Evolutionary conservation across 2,329 filamentous ascomycete species (phyloP).

Genomic region (Colletotrichum lentis): DNA sequence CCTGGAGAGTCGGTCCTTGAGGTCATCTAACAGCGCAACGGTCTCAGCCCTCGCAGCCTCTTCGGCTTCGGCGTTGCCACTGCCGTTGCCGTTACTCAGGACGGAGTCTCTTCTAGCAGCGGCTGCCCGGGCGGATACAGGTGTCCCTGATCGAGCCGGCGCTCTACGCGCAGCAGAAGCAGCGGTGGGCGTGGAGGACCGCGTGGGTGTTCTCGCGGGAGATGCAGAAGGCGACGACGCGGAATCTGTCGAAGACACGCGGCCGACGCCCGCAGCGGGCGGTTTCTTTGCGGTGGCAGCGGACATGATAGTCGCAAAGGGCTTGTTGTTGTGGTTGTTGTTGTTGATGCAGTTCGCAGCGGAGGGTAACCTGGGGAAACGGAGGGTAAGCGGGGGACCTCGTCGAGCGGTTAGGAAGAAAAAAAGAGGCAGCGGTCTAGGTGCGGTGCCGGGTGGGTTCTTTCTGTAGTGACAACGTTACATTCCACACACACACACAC

Average conservation of each 20-base stretch:
- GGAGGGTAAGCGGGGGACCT: slow-evolving; percentile 26
- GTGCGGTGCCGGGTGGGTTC: slow-evolving; percentile 5
- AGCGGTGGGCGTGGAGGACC: slow-evolving; percentile 61
- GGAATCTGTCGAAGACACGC: slow-evolving; percentile 53
- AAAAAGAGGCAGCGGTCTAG: background rate
- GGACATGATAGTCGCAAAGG: slow-evolving; percentile 54
- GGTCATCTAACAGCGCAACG: slow-evolving; percentile 79
- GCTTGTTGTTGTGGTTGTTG: slow-evolving; percentile 47
- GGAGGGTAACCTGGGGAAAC: slow-evolving; percentile 32
- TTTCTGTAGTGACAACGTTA: slow-evolving; percentile 33
- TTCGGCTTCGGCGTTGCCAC: slow-evolving; percentile 61
- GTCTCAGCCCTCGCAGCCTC: slow-evolving; percentile 82
- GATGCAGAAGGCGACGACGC: slow-evolving; percentile 42
- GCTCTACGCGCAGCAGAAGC: slow-evolving; percentile 63
- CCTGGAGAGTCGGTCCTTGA: slow-evolving; percentile 82
- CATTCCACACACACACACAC: no score
- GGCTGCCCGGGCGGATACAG: slow-evolving; percentile 77
- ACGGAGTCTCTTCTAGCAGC: slow-evolving; percentile 65
- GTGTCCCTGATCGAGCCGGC: slow-evolving; percentile 70
- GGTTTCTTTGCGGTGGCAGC: slow-evolving; percentile 62
- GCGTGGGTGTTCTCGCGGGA: slow-evolving; percentile 45
- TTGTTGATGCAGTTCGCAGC: slow-evolving; percentile 24
- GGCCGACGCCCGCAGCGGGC: slow-evolving; percentile 57
- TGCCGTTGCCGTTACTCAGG: slow-evolving; percentile 51
- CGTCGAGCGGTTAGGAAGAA: slow-evolving; percentile 5